These are phyloP conservation scores for Hericium coralloides DNA, from an alignment of 768 basidiomycete species.

Conservation along the genomic window DNA sequence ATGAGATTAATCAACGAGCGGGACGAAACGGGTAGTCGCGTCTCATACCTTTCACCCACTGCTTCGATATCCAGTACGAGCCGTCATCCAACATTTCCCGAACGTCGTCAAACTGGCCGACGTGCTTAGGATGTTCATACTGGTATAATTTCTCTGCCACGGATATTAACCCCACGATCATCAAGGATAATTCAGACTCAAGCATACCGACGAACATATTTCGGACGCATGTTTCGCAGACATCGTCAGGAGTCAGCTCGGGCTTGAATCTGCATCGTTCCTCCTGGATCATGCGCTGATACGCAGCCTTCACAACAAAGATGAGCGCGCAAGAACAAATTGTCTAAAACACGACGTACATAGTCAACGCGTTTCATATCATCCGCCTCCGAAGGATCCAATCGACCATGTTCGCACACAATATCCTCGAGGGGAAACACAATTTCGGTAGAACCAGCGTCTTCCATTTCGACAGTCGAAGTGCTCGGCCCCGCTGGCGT, in stretches of 20 bases:
- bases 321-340: constrained; percentile 16
- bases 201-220: constrained; percentile 46
- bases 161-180: not conserved
- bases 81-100: constrained; percentile 32
- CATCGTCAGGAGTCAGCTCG: constrained; percentile 22
- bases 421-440: constrained; percentile 21
- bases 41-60: constrained; percentile 63
- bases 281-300: not conserved
- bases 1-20: constrained; percentile 2
- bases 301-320: not conserved
- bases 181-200: not conserved
- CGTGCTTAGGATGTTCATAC: constrained; percentile 54
- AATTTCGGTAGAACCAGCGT: too few species aligned
- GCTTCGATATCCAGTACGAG: constrained; percentile 69
- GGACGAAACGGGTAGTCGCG: too few species aligned
- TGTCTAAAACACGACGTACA: not conserved
- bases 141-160: constrained; percentile 58
- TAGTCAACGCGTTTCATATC: constrained; percentile 59
- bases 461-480: too few species aligned
- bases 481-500: too few species aligned
- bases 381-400: constrained; percentile 50
- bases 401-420: constrained; percentile 49
- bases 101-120: constrained; percentile 48
- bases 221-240: constrained; percentile 55
- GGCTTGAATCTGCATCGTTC: not conserved